Conservation (phyloP, 2,329 filamentous ascomycete genomes). For the Alternaria sp. region DNA sequence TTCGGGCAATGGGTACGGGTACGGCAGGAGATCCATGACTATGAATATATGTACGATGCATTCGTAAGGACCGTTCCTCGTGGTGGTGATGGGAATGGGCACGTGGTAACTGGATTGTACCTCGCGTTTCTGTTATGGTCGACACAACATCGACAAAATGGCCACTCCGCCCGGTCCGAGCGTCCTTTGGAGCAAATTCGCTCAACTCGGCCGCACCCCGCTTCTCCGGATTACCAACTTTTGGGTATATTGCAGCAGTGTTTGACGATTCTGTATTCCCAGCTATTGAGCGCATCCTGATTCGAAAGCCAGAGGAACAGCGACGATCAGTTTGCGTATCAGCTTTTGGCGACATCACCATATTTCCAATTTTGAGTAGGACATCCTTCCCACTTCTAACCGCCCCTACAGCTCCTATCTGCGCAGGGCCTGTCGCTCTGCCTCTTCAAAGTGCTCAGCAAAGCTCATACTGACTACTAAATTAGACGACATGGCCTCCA, state of each 20-base stretch:
- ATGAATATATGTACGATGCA: neutral
- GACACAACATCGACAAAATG: slow-evolving; percentile 18
- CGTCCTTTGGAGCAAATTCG: slow-evolving; percentile 10
- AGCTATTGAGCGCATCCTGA: neutral
- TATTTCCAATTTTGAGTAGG: neutral
- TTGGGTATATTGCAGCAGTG: neutral
- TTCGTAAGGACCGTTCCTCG: neutral
- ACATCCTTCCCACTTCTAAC: neutral
- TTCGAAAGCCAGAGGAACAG: neutral
- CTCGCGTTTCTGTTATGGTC: neutral
- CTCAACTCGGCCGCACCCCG: slow-evolving; percentile 10
- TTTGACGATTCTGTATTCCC: neutral
- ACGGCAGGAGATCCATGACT: neutral
- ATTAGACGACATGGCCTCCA: slow-evolving; percentile 15
- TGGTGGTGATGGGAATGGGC: slow-evolving; percentile 10
- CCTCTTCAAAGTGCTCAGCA: neutral
- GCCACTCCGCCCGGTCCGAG: slow-evolving; percentile 18
- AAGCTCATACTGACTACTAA: slow-evolving; percentile 1
- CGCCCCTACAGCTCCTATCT: neutral
- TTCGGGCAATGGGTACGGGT: neutral
- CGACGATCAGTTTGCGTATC: neutral
- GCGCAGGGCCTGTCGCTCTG: neutral
- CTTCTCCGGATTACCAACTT: neutral
- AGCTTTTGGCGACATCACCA: neutral
- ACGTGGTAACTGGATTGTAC: slow-evolving; percentile 10